A percentile compares a stretch with the other conserved stretches of the same genome.
Evolutionary conservation across 768 basidiomycete genomes (phyloP).

Genomic region (Paxillus rubicundulus): DNA sequence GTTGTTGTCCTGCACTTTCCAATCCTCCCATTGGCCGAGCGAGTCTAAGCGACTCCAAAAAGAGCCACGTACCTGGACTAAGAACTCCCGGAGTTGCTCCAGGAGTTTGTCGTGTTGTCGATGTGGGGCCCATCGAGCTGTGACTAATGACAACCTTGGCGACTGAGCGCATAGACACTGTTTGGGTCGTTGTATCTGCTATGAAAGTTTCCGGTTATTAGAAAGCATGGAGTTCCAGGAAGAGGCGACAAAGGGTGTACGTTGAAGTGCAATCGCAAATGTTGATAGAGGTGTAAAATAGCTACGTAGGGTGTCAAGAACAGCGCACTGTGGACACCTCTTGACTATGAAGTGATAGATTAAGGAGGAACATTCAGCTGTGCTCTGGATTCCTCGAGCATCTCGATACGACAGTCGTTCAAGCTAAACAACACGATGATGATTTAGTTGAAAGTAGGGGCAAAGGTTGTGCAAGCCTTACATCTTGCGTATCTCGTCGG

Average conservation of each 20-base stretch:
- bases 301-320: too few species aligned
- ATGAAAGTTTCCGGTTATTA: slow-evolving; percentile 41
- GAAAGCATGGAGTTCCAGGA: slow-evolving; percentile 42
- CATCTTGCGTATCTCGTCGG: slow-evolving; percentile 60
- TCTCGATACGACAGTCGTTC: slow-evolving; percentile 62
- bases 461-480: slow-evolving; percentile 24
- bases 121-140: too few species aligned
- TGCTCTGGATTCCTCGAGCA: slow-evolving; percentile 55
- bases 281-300: neutral
- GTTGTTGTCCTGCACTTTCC: too few species aligned
- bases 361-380: slow-evolving; percentile 32
- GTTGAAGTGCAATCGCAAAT: slow-evolving; percentile 19
- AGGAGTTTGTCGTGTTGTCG: too few species aligned
- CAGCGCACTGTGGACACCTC: neutral
- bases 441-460: neutral
- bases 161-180: too few species aligned
- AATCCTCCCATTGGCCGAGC: too few species aligned
- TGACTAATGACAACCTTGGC: too few species aligned
- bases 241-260: slow-evolving; percentile 48
- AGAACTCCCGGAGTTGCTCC: too few species aligned
- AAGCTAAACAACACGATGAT: slow-evolving; percentile 38
- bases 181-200: neutral
- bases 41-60: too few species aligned
- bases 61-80: too few species aligned
- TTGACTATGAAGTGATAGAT: slow-evolving; percentile 11